Conservation (phyloP, 2,329 filamentous ascomycete genomes). For the Fusarium nurragi region DNA sequence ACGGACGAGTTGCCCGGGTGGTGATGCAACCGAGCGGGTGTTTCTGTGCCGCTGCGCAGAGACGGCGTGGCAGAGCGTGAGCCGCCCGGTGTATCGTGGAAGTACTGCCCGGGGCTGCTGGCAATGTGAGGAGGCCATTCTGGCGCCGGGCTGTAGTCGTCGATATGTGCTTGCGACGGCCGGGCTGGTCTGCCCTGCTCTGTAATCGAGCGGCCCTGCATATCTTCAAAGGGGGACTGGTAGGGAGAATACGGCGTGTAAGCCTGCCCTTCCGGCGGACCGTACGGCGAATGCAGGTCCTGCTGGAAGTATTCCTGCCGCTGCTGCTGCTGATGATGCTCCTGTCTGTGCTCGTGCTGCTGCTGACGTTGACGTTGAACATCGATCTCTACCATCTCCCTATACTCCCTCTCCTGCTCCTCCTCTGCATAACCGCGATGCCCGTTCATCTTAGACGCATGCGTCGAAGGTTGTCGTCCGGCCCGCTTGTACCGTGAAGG, state of each 20-base stretch:
- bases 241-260: slow-evolving; percentile 36
- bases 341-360: slow-evolving; percentile 41
- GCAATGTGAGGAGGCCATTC: slow-evolving; percentile 42
- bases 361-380: slow-evolving; percentile 44
- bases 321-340: slow-evolving; percentile 21
- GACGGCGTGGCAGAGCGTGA: slow-evolving; percentile 44
- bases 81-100: slow-evolving; percentile 37
- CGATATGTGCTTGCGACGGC: slow-evolving; percentile 29
- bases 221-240: slow-evolving; percentile 37
- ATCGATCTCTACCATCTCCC: slow-evolving; percentile 51
- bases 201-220: slow-evolving; percentile 43
- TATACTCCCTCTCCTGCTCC: slow-evolving; percentile 42
- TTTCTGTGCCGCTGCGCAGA: slow-evolving; percentile 41
- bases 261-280: slow-evolving; percentile 19
- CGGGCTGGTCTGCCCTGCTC: slow-evolving; percentile 36
- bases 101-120: slow-evolving; percentile 40
- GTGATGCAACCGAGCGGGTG: slow-evolving; percentile 30
- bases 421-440: slow-evolving; percentile 37
- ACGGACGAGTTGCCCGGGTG: slow-evolving; percentile 40
- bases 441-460: slow-evolving; percentile 46
- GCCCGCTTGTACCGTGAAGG: background rate
- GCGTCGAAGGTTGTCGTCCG: slow-evolving; percentile 7
- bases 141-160: slow-evolving; percentile 38
- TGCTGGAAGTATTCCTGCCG: slow-evolving; percentile 37
- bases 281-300: slow-evolving; percentile 38